phyloP scores from a whole-genome alignment of 148 eudicot species.

The Heliamphora exappendiculata region DNA sequence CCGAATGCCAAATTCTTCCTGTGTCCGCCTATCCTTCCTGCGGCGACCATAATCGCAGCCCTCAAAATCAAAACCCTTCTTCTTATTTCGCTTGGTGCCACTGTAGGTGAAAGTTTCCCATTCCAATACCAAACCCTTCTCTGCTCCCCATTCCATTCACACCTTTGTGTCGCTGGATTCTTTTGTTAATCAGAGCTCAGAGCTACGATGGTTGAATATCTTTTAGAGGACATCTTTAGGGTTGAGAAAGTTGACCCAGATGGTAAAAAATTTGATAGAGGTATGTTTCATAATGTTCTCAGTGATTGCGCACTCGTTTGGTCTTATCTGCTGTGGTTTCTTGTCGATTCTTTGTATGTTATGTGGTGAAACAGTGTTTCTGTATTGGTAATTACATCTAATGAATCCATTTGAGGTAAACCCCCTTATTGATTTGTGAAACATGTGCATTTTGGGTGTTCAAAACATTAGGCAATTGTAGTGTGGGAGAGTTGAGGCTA shows the following conservation, averaged over 20 bases:
- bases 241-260: conserved; percentile 57
- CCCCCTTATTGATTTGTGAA: not conserved
- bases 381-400: not conserved
- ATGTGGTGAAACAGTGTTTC: not conserved
- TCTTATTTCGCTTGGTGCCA: no score
- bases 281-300: conserved; percentile 11
- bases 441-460: no score
- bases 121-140: no score
- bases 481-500: not conserved
- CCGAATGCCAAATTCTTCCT: no score
- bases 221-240: conserved; percentile 63
- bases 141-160: no score
- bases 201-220: conserved; percentile 52
- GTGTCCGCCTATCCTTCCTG: no score
- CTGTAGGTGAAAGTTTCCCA: no score
- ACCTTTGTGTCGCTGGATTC: no score
- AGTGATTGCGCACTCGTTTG: not conserved
- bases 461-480: no score
- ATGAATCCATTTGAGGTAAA: not conserved
- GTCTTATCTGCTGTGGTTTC: not conserved
- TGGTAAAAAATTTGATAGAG: conserved; percentile 75
- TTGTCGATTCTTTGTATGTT: not conserved
- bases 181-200: no score
- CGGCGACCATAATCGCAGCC: no score
- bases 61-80: no score